Conservation (phyloP, 371 early-diverging fungal species). For the Circinella minor region DNA sequence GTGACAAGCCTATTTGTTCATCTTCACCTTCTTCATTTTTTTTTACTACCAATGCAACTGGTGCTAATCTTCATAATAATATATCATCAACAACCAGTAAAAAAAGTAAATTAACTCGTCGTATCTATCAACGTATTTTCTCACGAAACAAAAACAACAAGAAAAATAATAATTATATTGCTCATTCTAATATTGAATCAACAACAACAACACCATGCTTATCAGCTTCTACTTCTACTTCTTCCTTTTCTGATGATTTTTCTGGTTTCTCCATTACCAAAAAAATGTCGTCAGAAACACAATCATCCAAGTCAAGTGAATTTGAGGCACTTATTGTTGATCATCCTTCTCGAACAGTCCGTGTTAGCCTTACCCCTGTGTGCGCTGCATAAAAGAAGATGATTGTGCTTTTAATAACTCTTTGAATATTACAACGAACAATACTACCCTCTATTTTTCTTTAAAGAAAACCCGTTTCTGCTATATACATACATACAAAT, state of each 20-base stretch:
- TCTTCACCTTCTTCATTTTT: conserved; percentile 5
- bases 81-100: background rate
- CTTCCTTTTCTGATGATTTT: background rate
- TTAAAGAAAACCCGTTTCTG: no score
- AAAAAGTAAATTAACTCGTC: background rate
- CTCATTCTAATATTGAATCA: background rate
- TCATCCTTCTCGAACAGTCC: conserved; percentile 16
- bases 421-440: background rate
- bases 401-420: background rate
- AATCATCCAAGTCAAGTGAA: conserved; percentile 14
- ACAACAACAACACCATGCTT: conserved; percentile 1
- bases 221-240: conserved; percentile 11
- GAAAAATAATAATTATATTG: background rate
- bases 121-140: conserved; percentile 3
- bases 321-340: conserved; percentile 18
- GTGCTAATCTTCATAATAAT: background rate
- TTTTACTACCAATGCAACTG: background rate
- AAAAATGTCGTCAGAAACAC: conserved; percentile 7
- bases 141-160: background rate
- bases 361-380: conserved; percentile 14
- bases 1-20: background rate
- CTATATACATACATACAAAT: no score
- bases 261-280: conserved; percentile 8
- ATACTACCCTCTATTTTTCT: background rate
- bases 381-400: conserved; percentile 12